A percentile compares a stretch with the other conserved stretches of the same genome.
phyloP scores from a whole-genome alignment of 257 asterid species.

The Buddleja alternifolia region DNA sequence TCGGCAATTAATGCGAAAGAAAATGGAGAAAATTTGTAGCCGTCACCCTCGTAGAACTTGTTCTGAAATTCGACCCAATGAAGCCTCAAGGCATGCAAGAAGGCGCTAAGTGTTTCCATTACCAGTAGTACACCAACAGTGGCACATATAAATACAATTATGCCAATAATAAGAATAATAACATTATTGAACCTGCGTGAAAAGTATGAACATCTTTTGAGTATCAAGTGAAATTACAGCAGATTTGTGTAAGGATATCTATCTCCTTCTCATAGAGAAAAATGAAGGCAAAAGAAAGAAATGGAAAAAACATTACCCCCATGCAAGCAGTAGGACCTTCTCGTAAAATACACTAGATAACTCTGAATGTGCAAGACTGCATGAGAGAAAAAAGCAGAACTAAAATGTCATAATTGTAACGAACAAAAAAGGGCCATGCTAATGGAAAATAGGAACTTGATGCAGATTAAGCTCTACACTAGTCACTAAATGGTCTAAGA shows the following conservation, averaged over 20 bases:
- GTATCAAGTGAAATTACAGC: background rate
- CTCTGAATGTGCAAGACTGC: slow-evolving; percentile 67
- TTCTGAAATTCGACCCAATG: slow-evolving; percentile 69
- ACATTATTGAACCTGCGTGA: slow-evolving; percentile 49
- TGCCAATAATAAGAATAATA: slow-evolving; percentile 46
- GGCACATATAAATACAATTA: slow-evolving; percentile 52
- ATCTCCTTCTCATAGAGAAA: background rate
- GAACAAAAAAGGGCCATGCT: too few species aligned
- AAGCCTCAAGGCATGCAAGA: slow-evolving; percentile 61
- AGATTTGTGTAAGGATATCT: background rate
- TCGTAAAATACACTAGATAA: slow-evolving; percentile 57
- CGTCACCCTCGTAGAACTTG: slow-evolving; percentile 68
- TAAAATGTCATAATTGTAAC: background rate
- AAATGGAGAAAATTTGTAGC: slow-evolving; percentile 57
- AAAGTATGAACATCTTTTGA: background rate
- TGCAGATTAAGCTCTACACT: too few species aligned
- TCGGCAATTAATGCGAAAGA: slow-evolving; percentile 47
- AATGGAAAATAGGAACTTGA: too few species aligned
- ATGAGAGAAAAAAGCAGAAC: slow-evolving; percentile 18
- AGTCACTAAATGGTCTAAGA: too few species aligned
- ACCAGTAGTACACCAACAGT: slow-evolving; percentile 63
- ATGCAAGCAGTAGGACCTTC: slow-evolving; percentile 53
- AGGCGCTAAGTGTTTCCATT: slow-evolving; percentile 70
- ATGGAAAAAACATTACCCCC: slow-evolving; percentile 42
- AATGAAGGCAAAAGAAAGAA: background rate